Percentiles rank a stretch among this genome's conserved stretches.
Conservation (phyloP, 2,329 filamentous ascomycete genomes). For the Rhynchosporium graminicola region DNA sequence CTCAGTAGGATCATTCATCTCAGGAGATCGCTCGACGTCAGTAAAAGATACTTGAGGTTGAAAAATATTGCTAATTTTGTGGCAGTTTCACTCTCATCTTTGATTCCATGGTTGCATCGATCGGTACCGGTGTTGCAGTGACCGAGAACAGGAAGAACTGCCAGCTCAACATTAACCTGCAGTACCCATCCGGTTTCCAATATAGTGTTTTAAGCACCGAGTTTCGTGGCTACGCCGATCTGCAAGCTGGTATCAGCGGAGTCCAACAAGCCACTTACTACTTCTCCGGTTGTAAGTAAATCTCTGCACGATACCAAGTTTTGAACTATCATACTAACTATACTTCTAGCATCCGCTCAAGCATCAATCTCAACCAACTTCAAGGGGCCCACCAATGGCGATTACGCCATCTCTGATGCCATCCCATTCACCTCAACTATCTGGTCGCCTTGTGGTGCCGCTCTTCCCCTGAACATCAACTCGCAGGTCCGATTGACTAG, state of each 20-base stretch:
- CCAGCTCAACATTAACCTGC: conserved; percentile 53
- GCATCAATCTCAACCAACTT: conserved; percentile 45
- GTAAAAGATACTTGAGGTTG: conserved; percentile 20
- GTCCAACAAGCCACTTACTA: conserved; percentile 55
- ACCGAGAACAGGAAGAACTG: conserved; percentile 54
- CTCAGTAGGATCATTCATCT: conserved; percentile 46
- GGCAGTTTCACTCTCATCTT: conserved; percentile 52
- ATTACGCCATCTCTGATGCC: conserved; percentile 47
- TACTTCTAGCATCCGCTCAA: conserved; percentile 38
- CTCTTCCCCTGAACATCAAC: conserved; percentile 55
- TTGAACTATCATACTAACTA: conserved; percentile 15
- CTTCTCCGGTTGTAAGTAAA: conserved; percentile 47
- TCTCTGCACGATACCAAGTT: neutral
- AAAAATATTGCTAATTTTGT: conserved; percentile 22
- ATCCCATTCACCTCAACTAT: conserved; percentile 49
- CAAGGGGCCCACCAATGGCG: conserved; percentile 45
- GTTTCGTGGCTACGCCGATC: conserved; percentile 52
- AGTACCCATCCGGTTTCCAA: conserved; percentile 54
- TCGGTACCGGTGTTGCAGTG: conserved; percentile 47
- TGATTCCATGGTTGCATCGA: conserved; percentile 51
- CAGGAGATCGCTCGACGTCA: conserved; percentile 46
- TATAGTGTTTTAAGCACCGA: conserved; percentile 54
- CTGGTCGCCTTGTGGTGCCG: conserved; percentile 54
- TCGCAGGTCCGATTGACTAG: conserved; percentile 49
- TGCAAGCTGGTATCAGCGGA: conserved; percentile 49